Conservation (phyloP, 1,284 basidiomycete genomes). For the Irpex lacteus region DNA sequence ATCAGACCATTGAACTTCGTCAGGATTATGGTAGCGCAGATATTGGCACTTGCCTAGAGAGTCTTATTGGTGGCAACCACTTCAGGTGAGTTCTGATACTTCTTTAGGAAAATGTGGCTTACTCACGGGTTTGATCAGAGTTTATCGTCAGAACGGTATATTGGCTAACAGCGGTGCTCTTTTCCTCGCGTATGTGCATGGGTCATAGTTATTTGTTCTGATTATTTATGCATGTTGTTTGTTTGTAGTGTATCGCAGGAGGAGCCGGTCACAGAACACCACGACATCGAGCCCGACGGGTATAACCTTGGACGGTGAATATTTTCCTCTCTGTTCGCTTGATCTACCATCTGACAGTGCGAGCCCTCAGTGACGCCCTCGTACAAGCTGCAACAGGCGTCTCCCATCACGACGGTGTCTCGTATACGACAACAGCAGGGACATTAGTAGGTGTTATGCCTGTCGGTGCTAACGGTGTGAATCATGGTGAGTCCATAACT, state of each 20-base stretch:
- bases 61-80: constrained; percentile 64
- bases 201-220: background rate
- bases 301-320: constrained; percentile 48
- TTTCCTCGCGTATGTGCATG: constrained; percentile 58
- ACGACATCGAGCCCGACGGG: constrained; percentile 52
- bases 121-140: constrained; percentile 37
- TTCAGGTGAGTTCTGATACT: constrained; percentile 40
- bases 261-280: constrained; percentile 42
- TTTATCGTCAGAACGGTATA: constrained; percentile 74
- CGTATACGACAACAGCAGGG: constrained; percentile 46
- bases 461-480: constrained; percentile 46
- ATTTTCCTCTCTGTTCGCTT: background rate
- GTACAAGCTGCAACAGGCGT: constrained; percentile 41
- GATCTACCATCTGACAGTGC: background rate
- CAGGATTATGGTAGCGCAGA: constrained; percentile 59
- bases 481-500: constrained; percentile 34
- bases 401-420: constrained; percentile 40
- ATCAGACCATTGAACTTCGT: constrained; percentile 64
- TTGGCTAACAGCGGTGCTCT: constrained; percentile 56
- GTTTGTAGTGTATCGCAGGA: constrained; percentile 55
- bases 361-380: constrained; percentile 37
- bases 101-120: background rate
- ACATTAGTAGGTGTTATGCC: constrained; percentile 50
- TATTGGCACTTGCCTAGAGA: constrained; percentile 64
- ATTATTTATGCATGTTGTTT: no score